phyloP scores from a whole-genome alignment of 805 yeast species.

The Candida germanica region DNA sequence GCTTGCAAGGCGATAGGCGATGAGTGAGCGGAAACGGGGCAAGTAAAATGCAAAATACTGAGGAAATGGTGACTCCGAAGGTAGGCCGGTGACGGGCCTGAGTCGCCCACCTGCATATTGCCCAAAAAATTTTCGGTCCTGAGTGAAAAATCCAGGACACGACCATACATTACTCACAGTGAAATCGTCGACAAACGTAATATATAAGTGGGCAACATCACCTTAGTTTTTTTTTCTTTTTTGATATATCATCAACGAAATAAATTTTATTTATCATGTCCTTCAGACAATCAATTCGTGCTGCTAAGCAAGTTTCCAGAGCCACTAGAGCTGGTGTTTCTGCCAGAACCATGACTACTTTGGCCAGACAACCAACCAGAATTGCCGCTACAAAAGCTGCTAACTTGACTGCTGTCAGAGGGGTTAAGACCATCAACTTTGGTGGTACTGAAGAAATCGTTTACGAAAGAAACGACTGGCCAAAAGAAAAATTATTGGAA shows the following conservation, averaged over 20 bases:
- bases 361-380: constrained; percentile 42
- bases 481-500: constrained; percentile 90
- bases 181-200: constrained; percentile 2
- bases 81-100: constrained; percentile 7
- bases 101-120: constrained; percentile 4
- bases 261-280: constrained; percentile 28
- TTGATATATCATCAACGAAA: not conserved
- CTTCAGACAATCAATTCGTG: constrained; percentile 43
- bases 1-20: too few species aligned
- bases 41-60: too few species aligned
- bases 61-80: too few species aligned
- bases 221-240: constrained; percentile 8
- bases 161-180: constrained; percentile 3
- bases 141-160: constrained; percentile 4
- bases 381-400: constrained; percentile 26
- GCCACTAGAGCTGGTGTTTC: constrained; percentile 42
- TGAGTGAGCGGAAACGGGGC: too few species aligned
- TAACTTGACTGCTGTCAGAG: constrained; percentile 62
- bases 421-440: constrained; percentile 94
- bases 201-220: constrained; percentile 3
- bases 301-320: constrained; percentile 45
- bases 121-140: too few species aligned
- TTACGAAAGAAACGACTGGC: constrained; percentile 99
- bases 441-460: constrained; percentile 94
- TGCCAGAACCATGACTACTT: constrained; percentile 64